Conservation (phyloP, 768 basidiomycete genomes). For the Leccinellum albellum region DNA sequence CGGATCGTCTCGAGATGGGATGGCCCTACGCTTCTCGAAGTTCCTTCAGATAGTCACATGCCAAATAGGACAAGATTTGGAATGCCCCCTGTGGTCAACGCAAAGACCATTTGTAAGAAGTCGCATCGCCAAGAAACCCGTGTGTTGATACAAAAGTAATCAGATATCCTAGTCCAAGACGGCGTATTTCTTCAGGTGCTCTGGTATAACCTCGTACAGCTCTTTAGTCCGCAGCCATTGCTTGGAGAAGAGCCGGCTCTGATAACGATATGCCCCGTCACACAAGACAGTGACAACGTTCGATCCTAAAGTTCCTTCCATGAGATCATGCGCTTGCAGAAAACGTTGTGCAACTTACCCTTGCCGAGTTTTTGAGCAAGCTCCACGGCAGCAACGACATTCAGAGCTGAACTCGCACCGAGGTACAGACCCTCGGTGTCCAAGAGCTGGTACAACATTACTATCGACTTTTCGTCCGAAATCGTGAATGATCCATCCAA, state of each 20-base stretch:
- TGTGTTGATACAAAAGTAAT: background rate
- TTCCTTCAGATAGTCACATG: background rate
- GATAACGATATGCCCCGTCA: slow-evolving; percentile 97
- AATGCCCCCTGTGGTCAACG: background rate
- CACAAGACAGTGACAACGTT: slow-evolving; percentile 86
- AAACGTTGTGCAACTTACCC: slow-evolving; percentile 40
- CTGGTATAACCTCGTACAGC: slow-evolving; percentile 74
- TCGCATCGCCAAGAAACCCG: background rate
- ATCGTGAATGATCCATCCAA: slow-evolving; percentile 83
- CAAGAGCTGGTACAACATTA: slow-evolving; percentile 89
- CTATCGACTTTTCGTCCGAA: slow-evolving; percentile 83
- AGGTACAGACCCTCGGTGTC: slow-evolving; percentile 93
- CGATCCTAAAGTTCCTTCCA: slow-evolving; percentile 48
- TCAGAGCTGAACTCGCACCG: slow-evolving; percentile 90
- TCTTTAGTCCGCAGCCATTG: slow-evolving; percentile 85
- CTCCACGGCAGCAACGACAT: slow-evolving; percentile 91
- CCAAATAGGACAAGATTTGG: background rate
- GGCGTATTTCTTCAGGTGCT: slow-evolving; percentile 82
- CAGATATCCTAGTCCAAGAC: slow-evolving; percentile 59
- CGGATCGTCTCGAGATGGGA: background rate
- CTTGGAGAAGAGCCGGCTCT: slow-evolving; percentile 92
- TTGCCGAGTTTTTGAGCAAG: slow-evolving; percentile 81
- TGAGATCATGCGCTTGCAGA: background rate
- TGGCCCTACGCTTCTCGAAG: background rate
- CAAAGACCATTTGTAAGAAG: no score